phyloP scores from a whole-genome alignment of 441 rosid species.

The Erodium moschatum region DNA sequence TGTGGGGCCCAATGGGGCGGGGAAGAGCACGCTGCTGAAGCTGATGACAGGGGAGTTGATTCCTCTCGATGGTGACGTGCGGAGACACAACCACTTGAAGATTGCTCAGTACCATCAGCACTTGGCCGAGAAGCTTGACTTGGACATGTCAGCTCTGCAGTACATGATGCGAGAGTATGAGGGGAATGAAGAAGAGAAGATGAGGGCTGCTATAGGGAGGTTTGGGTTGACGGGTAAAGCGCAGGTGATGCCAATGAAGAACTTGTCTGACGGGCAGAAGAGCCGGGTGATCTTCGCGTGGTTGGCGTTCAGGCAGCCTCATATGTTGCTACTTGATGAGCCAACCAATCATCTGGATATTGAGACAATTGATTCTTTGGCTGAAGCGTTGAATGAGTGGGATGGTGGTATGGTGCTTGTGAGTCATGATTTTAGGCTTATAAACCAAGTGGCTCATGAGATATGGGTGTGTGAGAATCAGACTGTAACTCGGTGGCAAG shows the following conservation, averaged over 20 bases:
- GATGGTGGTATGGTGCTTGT: constrained; percentile 96
- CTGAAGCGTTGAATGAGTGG: constrained; percentile 93
- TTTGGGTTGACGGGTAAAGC: constrained; percentile 90
- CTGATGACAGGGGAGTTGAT: constrained; percentile 83
- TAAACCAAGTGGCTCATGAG: constrained; percentile 91
- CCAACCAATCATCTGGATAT: constrained; percentile 95
- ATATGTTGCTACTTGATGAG: constrained; percentile 76
- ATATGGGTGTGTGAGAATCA: constrained; percentile 95
- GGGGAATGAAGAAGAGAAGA: constrained; percentile 82
- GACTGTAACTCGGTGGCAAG: constrained; percentile 69
- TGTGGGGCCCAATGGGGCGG: constrained; percentile 97
- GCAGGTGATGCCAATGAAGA: constrained; percentile 91
- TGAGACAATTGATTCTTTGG: constrained; percentile 86
- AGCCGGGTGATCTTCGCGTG: constrained; percentile 92
- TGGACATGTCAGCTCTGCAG: constrained; percentile 66
- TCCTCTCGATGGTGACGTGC: constrained; percentile 84
- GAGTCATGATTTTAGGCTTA: constrained; percentile 96
- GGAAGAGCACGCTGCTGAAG: constrained; percentile 88
- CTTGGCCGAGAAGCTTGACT: constrained; percentile 79
- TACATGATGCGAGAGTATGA: constrained; percentile 83
- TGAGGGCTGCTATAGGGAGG: constrained; percentile 82
- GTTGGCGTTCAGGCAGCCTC: constrained; percentile 90
- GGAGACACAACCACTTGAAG: constrained; percentile 85
- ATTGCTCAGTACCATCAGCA: constrained; percentile 95
- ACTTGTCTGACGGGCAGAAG: constrained; percentile 87